These are phyloP conservation scores for Cercospora berteroae DNA, from an alignment of 2,329 filamentous ascomycete genomes.

Conservation along the genomic window DNA sequence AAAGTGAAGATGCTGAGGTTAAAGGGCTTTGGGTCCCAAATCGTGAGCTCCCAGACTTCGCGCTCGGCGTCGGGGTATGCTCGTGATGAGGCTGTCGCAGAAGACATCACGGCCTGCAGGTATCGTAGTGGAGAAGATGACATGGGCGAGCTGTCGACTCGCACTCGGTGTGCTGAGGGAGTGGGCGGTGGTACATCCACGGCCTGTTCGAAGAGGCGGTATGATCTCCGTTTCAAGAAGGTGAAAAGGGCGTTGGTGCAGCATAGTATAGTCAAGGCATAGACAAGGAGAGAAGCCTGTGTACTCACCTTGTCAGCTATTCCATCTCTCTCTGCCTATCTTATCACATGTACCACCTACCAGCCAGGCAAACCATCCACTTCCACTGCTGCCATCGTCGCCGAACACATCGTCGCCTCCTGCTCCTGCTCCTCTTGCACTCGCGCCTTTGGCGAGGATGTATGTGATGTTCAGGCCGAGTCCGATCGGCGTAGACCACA, in stretches of 20 bases:
- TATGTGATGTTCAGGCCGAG: conserved; percentile 75
- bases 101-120: conserved; percentile 64
- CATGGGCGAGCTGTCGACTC: conserved; percentile 78
- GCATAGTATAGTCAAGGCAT: conserved; percentile 66
- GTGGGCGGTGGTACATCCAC: conserved; percentile 75
- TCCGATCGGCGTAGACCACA: conserved; percentile 73
- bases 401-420: conserved; percentile 77
- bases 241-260: conserved; percentile 76
- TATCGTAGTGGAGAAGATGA: conserved; percentile 76
- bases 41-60: conserved; percentile 90
- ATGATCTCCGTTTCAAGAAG: conserved; percentile 76
- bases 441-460: conserved; percentile 70
- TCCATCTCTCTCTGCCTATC: neutral
- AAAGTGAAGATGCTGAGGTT: conserved; percentile 79
- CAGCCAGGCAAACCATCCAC: conserved; percentile 66
- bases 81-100: conserved; percentile 71
- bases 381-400: conserved; percentile 45
- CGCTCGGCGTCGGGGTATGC: conserved; percentile 77
- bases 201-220: conserved; percentile 84
- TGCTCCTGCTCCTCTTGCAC: conserved; percentile 40
- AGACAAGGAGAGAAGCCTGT: conserved; percentile 61
- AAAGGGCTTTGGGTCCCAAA: conserved; percentile 91
- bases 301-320: conserved; percentile 11
- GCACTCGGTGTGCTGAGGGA: conserved; percentile 82
- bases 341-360: conserved; percentile 43